These are phyloP conservation scores for Dichomitus squalens DNA, from an alignment of 1,284 basidiomycete genomes.

Conservation along the genomic window DNA sequence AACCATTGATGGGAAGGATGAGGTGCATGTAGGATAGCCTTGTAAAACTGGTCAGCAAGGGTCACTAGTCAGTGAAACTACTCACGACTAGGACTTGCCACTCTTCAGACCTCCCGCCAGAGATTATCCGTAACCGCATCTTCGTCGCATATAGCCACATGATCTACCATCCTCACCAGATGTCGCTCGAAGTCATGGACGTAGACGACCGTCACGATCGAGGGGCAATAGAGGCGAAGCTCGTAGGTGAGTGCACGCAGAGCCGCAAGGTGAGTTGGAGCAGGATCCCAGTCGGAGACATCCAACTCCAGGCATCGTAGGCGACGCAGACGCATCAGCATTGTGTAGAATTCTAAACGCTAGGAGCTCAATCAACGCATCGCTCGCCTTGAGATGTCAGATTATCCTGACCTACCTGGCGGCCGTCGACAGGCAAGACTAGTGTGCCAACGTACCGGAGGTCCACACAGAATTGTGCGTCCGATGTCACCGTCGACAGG, in stretches of 20 bases:
- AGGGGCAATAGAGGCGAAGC: constrained; percentile 58
- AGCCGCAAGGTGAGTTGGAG: constrained; percentile 51
- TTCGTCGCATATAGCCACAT: constrained; percentile 43
- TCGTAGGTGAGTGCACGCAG: constrained; percentile 59
- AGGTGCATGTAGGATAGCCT: not conserved
- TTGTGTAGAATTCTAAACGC: constrained; percentile 62
- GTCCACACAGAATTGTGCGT: constrained; percentile 27
- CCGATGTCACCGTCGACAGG: constrained; percentile 42
- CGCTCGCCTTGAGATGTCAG: constrained; percentile 3
- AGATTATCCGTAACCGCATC: constrained; percentile 47
- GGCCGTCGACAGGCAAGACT: constrained; percentile 54
- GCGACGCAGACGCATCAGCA: constrained; percentile 51
- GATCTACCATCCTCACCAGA: constrained; percentile 46
- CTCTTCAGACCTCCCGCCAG: constrained; percentile 51
- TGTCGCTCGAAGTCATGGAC: constrained; percentile 63
- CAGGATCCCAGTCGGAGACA: constrained; percentile 62
- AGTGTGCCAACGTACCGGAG: constrained; percentile 64
- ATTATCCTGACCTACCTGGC: constrained; percentile 39
- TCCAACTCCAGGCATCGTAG: constrained; percentile 63
- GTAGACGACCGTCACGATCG: constrained; percentile 53
- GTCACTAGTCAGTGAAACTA: not conserved
- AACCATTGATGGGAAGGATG: not conserved
- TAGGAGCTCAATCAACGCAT: constrained; percentile 27
- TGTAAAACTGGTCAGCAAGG: not conserved
- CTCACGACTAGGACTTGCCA: not conserved